Evolutionary conservation across 257 asterid species (phyloP).

Genomic region (Nicotiana tomentosiformis): DNA sequence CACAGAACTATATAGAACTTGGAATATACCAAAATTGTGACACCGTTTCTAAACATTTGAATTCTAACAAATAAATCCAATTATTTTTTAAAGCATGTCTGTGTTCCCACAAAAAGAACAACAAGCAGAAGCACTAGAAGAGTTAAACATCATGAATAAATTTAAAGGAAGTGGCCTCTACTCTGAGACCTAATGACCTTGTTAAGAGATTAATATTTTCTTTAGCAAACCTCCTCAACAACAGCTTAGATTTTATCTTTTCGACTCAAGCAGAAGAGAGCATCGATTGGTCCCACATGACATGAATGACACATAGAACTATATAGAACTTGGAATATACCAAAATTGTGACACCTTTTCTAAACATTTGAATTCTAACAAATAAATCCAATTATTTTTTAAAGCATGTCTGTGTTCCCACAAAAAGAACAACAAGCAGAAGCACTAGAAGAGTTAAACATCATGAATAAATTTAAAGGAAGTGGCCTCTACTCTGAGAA

Average conservation of each 20-base stretch:
- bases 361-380: neutral
- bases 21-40: neutral
- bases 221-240: constrained; percentile 3
- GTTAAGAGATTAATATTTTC: neutral
- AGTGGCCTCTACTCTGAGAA: neutral
- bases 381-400: neutral
- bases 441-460: neutral
- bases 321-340: neutral
- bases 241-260: neutral
- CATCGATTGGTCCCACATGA: neutral
- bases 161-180: neutral
- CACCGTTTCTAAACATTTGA: neutral
- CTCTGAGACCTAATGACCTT: neutral
- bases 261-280: neutral
- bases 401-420: constrained; percentile 4
- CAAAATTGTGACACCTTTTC: neutral
- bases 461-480: neutral
- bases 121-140: neutral
- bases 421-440: neutral
- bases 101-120: neutral
- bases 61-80: neutral
- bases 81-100: constrained; percentile 4
- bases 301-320: neutral
- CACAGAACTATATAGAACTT: neutral
- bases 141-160: neutral